Conservation (phyloP, 176 grass and related monocot species). For the Neostapfia colusana region DNA sequence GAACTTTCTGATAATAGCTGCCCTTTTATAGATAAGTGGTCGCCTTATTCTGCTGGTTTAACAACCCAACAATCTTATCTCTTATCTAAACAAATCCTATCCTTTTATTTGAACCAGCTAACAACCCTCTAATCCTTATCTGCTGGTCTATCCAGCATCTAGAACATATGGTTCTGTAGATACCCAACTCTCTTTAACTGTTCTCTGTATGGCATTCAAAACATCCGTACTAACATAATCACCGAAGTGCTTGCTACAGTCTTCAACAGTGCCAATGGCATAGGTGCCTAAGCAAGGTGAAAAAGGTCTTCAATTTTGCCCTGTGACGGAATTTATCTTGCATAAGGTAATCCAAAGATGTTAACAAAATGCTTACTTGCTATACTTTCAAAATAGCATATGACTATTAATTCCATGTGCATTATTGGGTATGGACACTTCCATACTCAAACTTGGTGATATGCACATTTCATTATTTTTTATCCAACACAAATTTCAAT, state of each 20-base stretch:
- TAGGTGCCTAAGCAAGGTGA: slow-evolving; percentile 53
- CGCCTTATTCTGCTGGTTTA: too few species aligned
- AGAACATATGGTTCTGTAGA: slow-evolving; percentile 32
- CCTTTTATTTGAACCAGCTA: too few species aligned
- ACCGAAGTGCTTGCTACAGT: slow-evolving; percentile 59
- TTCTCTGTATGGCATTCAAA: slow-evolving; percentile 74
- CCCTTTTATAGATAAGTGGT: too few species aligned
- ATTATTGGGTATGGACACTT: neutral
- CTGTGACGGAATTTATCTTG: slow-evolving; percentile 40
- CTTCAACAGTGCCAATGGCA: slow-evolving; percentile 60
- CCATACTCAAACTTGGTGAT: neutral
- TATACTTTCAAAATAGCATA: neutral
- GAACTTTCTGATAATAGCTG: too few species aligned
- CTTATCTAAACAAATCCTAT: too few species aligned
- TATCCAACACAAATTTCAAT: slow-evolving; percentile 1
- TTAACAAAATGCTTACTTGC: neutral
- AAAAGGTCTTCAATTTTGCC: slow-evolving; percentile 75
- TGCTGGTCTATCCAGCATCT: too few species aligned
- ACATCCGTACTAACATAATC: slow-evolving; percentile 73
- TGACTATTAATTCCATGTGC: neutral
- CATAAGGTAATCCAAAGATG: neutral
- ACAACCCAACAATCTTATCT: too few species aligned
- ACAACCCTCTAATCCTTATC: too few species aligned
- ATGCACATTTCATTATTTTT: neutral
- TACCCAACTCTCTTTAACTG: slow-evolving; percentile 47